These are phyloP conservation scores for Lentinus tigrinus DNA, from an alignment of 768 basidiomycete species.

Conservation along the genomic window DNA sequence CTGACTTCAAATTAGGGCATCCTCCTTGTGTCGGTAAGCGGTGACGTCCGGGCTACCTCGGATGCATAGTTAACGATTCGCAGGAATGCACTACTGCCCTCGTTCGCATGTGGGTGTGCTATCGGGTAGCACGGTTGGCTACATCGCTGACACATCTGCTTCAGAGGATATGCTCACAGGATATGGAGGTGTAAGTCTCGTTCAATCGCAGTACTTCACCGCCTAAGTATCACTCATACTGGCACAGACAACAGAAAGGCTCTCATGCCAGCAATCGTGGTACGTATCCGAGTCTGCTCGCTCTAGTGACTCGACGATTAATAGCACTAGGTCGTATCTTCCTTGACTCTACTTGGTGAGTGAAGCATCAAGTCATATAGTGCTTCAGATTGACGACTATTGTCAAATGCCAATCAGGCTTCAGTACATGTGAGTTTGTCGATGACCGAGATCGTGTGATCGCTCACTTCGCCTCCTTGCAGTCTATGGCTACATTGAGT, in stretches of 20 bases:
- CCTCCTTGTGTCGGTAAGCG: not conserved
- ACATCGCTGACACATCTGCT: not conserved
- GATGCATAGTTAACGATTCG: too few relatives aligned
- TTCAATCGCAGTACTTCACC: not conserved
- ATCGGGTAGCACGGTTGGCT: not conserved
- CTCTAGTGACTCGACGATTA: not conserved
- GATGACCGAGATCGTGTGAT: too few relatives aligned
- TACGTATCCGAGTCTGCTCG: not conserved
- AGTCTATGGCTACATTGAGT: too few relatives aligned
- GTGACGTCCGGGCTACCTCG: too few relatives aligned
- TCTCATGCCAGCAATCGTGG: not conserved
- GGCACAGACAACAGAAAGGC: not conserved
- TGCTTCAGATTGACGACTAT: too few relatives aligned
- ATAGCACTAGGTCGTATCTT: not conserved
- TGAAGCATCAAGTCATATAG: too few relatives aligned
- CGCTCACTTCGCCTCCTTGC: too few relatives aligned
- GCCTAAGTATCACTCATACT: not conserved
- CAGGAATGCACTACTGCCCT: not conserved
- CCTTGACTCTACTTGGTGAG: not conserved
- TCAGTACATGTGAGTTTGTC: too few relatives aligned
- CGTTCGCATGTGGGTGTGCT: not conserved
- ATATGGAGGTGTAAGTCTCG: conserved; percentile 7
- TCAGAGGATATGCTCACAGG: conserved; percentile 10
- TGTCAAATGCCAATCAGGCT: too few relatives aligned
- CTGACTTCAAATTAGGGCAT: not conserved